These are phyloP conservation scores for Balamuthia mandrillaris DNA, from an alignment of 208 protist genomes.

Conservation along the genomic window DNA sequence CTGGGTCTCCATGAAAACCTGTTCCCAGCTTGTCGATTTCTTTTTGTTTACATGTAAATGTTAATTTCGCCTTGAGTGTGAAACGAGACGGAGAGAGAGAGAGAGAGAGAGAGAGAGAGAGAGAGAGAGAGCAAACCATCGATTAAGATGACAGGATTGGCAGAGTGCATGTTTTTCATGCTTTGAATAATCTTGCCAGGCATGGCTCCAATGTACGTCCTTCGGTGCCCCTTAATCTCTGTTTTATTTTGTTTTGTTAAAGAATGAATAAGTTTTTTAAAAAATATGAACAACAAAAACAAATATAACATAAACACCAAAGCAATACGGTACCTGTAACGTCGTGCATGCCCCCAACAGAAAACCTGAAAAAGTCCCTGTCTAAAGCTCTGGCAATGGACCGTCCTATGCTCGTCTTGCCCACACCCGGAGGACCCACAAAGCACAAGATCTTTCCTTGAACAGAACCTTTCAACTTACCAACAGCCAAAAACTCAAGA, in stretches of 20 bases:
- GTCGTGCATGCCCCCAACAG: constrained; percentile 82
- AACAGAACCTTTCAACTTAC: constrained; percentile 52
- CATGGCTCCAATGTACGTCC: constrained; percentile 77
- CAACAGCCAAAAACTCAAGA: constrained; percentile 83
- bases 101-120: too few species aligned
- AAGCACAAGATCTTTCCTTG: constrained; percentile 81
- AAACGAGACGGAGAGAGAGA: too few species aligned
- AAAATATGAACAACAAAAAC: neutral
- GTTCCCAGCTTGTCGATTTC: constrained; percentile 76
- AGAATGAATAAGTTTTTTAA: neutral
- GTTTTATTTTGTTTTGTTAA: constrained; percentile 39
- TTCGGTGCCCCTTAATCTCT: constrained; percentile 83
- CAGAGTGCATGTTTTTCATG: constrained; percentile 67
- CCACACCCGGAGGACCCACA: constrained; percentile 75
- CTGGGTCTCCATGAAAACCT: constrained; percentile 68
- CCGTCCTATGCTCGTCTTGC: constrained; percentile 79
- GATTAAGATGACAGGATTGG: constrained; percentile 83
- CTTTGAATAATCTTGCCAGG: constrained; percentile 81
- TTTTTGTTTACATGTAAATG: too few species aligned
- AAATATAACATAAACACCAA: neutral
- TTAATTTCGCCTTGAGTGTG: too few species aligned
- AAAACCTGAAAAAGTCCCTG: constrained; percentile 76
- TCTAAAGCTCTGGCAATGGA: constrained; percentile 66
- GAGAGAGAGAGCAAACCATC: too few species aligned
- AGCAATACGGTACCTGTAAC: too few species aligned